A percentile compares a stretch with the other conserved stretches of the same genome.
Conservation (phyloP, 805 yeast species). For the Pichia insulana region DNA sequence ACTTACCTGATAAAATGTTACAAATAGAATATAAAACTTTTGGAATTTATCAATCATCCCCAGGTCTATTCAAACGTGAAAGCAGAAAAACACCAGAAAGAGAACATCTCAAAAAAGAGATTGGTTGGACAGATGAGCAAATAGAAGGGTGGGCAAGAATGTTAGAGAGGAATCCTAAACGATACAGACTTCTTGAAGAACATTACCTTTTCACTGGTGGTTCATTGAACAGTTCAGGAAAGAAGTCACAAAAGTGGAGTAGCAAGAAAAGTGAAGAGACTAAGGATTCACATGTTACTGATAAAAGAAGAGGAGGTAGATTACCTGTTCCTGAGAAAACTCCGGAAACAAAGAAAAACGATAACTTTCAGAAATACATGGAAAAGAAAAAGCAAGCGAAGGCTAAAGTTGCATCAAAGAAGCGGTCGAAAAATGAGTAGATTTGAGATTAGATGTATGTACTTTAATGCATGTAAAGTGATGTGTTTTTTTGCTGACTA, state of each 20-base stretch:
- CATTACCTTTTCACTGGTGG: constrained; percentile 40
- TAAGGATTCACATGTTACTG: constrained; percentile 6
- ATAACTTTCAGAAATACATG: constrained; percentile 11
- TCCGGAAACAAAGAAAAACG: constrained; percentile 2
- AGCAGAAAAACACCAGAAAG: constrained; percentile 42
- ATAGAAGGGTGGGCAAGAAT: constrained; percentile 89
- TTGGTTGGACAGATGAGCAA: constrained; percentile 81
- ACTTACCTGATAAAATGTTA: constrained; percentile 8
- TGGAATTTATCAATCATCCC: constrained; percentile 43
- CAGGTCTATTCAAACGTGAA: constrained; percentile 37
- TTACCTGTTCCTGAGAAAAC: not conserved
- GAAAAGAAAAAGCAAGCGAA: constrained; percentile 22
- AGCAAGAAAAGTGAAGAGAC: constrained; percentile 10
- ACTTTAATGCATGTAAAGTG: too few species aligned
- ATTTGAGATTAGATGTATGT: too few species aligned
- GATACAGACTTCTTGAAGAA: constrained; percentile 56
- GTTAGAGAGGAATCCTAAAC: constrained; percentile 55
- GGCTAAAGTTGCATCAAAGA: too few species aligned
- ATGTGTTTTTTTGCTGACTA: too few species aligned
- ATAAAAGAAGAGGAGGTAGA: constrained; percentile 10
- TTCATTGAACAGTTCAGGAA: constrained; percentile 17
- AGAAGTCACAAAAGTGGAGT: constrained; percentile 17
- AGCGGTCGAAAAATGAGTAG: too few species aligned
- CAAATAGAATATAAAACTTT: constrained; percentile 47
- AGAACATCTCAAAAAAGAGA: constrained; percentile 38